phyloP scores from a whole-genome alignment of 2,329 filamentous ascomycete genomes.

The Talaromyces pinophilus region DNA sequence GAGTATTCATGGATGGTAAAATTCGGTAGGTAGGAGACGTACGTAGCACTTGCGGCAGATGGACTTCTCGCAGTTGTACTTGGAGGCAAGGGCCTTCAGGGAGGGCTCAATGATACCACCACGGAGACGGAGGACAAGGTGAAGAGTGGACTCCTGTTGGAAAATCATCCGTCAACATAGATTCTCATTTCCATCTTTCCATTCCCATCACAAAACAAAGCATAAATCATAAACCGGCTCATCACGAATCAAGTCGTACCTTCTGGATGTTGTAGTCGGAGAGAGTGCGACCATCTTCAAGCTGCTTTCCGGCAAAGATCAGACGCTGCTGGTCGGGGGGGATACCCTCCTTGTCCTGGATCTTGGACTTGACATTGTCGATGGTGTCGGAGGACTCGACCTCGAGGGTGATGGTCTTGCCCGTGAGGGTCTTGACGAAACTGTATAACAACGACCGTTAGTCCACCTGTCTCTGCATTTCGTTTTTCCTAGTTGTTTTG shows the following conservation, averaged over 20 bases:
- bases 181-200: not conserved
- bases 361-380: conserved; percentile 99
- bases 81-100: conserved; percentile 95
- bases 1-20: not conserved
- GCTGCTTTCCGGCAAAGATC: conserved; percentile 99
- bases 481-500: not conserved
- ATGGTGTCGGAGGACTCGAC: conserved; percentile 99
- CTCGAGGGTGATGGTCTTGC: conserved; percentile 99
- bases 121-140: conserved; percentile 97
- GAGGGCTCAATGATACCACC: conserved; percentile 99
- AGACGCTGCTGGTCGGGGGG: conserved; percentile 97
- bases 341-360: conserved; percentile 99
- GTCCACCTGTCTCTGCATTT: not conserved
- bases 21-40: conserved; percentile 47
- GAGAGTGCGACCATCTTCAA: conserved; percentile 95
- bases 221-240: not conserved
- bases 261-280: conserved; percentile 99
- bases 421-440: conserved; percentile 99
- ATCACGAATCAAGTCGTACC: conserved; percentile 54
- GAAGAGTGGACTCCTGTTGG: conserved; percentile 88
- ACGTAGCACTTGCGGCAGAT: conserved; percentile 99
- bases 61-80: conserved; percentile 99
- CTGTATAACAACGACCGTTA: conserved; percentile 49
- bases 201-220: not conserved
- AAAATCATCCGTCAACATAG: conserved; percentile 19